These are phyloP conservation scores for Leccinum longicurvipes DNA, from an alignment of 768 basidiomycete species.

Conservation along the genomic window DNA sequence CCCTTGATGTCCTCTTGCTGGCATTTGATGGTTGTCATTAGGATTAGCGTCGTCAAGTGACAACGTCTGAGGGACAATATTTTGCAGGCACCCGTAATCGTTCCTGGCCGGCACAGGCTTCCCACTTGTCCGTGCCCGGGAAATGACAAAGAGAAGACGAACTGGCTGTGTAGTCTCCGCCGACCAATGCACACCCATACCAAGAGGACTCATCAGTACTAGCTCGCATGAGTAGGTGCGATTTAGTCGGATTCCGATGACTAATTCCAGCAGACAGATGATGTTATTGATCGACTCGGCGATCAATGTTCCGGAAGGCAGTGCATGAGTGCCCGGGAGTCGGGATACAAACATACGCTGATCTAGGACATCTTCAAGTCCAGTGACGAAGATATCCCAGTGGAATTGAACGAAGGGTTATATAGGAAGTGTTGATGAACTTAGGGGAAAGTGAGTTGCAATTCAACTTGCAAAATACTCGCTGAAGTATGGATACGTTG, in stretches of 20 bases:
- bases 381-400: not conserved
- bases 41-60: not conserved
- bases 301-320: not conserved
- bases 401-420: not conserved
- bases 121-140: not conserved
- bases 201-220: not conserved
- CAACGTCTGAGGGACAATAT: too few relatives aligned
- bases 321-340: not conserved
- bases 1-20: not conserved
- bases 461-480: too few relatives aligned
- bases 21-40: not conserved
- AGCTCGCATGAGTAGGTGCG: not conserved
- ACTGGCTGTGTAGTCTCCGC: not conserved
- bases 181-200: not conserved
- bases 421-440: not conserved
- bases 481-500: too few relatives aligned
- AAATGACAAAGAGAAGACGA: not conserved
- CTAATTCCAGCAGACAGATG: not conserved
- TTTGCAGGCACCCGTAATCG: not conserved
- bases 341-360: not conserved
- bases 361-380: not conserved
- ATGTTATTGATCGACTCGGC: not conserved
- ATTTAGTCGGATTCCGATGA: not conserved
- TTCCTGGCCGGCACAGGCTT: not conserved
- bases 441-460: not conserved